Percentiles rank a stretch among this genome's conserved stretches.
These are phyloP conservation scores for Amanita pallidorosea DNA, from an alignment of 768 basidiomycete genomes.

Conservation along the genomic window DNA sequence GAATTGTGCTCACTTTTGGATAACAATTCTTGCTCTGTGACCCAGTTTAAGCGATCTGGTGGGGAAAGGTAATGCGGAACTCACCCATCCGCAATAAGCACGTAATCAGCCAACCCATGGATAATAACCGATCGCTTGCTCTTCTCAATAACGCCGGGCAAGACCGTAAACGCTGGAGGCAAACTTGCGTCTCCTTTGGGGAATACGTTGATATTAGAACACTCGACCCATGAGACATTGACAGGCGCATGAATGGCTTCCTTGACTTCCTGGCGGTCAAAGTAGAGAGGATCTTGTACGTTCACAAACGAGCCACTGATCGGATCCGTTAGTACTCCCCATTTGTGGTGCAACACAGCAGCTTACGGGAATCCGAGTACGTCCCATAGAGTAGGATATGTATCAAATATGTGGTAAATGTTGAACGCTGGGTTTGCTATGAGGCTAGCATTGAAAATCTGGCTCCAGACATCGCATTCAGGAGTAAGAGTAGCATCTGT, in stretches of 20 bases:
- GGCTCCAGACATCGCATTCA: conserved; percentile 61
- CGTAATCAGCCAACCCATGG: conserved; percentile 66
- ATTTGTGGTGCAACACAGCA: background rate
- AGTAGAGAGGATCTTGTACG: conserved; percentile 56
- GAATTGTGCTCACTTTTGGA: conserved; percentile 44
- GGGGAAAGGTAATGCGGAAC: background rate
- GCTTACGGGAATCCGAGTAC: conserved; percentile 42
- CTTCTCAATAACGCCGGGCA: conserved; percentile 72
- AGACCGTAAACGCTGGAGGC: conserved; percentile 52
- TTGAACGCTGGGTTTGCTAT: conserved; percentile 66
- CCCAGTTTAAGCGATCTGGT: background rate
- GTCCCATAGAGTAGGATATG: conserved; percentile 37
- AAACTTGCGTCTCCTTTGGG: conserved; percentile 47
- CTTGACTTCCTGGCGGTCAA: conserved; percentile 29
- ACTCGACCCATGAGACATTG: conserved; percentile 52
- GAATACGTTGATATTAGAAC: conserved; percentile 52
- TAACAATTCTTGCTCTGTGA: conserved; percentile 44
- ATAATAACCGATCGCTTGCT: conserved; percentile 55
- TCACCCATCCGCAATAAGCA: conserved; percentile 49
- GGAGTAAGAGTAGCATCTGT: conserved; percentile 29
- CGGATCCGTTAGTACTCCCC: background rate
- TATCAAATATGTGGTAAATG: conserved; percentile 70
- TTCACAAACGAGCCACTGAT: conserved; percentile 45
- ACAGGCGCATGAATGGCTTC: conserved; percentile 1
- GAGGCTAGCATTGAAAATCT: conserved; percentile 52